Evolutionary conservation across 1,284 basidiomycete genomes (phyloP).

Genomic region (Phlebopus sp.): DNA sequence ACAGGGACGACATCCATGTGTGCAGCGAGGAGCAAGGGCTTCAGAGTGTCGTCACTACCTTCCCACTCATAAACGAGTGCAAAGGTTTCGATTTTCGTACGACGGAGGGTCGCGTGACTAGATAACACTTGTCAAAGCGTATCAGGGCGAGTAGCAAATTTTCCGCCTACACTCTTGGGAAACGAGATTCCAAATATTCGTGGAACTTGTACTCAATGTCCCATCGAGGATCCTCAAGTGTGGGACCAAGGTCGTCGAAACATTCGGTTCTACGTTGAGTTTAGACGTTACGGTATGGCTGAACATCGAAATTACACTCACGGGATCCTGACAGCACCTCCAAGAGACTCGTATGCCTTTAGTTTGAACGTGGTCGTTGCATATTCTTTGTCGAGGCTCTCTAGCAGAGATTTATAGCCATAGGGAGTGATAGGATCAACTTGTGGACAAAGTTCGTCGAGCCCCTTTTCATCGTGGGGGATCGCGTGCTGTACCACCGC

Average conservation of each 20-base stretch:
- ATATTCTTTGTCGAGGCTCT: slow-evolving; percentile 35
- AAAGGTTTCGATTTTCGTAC: slow-evolving; percentile 57
- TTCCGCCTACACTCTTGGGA: slow-evolving; percentile 38
- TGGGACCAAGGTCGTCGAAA: slow-evolving; percentile 40
- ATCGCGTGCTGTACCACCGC: background rate
- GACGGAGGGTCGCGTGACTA: slow-evolving; percentile 45
- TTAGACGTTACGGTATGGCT: background rate
- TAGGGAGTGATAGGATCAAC: slow-evolving; percentile 29
- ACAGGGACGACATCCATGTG: slow-evolving; percentile 66
- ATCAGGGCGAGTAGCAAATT: background rate
- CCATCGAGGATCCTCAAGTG: slow-evolving; percentile 46
- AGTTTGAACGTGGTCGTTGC: slow-evolving; percentile 35
- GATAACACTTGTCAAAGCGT: background rate
- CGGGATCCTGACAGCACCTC: slow-evolving; percentile 45
- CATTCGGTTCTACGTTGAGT: slow-evolving; percentile 31
- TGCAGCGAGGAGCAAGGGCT: slow-evolving; percentile 60
- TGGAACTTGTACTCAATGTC: slow-evolving; percentile 41
- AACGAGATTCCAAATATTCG: slow-evolving; percentile 39
- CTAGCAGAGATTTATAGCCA: slow-evolving; percentile 28
- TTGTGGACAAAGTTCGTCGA: slow-evolving; percentile 31
- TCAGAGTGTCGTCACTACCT: slow-evolving; percentile 51
- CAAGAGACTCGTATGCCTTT: slow-evolving; percentile 40
- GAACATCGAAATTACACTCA: slow-evolving; percentile 20
- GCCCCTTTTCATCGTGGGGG: background rate
- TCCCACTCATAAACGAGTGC: slow-evolving; percentile 62